These are phyloP conservation scores for Citrus reticulata DNA, from an alignment of 345 rosid genomes.

Conservation along the genomic window DNA sequence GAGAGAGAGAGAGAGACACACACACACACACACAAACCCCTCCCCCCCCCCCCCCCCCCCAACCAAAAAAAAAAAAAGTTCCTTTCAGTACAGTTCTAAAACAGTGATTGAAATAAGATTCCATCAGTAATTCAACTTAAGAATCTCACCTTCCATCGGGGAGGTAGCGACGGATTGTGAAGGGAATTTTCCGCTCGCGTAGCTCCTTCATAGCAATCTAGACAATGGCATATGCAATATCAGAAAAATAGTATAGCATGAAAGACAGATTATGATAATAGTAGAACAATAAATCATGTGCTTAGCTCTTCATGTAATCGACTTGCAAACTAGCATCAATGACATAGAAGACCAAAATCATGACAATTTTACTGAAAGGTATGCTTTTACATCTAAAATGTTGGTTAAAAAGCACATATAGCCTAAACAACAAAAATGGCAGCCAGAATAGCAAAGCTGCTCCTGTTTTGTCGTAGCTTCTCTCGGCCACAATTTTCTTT, in stretches of 20 bases:
- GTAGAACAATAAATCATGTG: not conserved
- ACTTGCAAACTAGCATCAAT: not conserved
- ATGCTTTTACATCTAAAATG: not conserved
- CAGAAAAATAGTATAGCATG: not conserved
- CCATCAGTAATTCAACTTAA: too few relatives aligned
- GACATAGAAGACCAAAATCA: not conserved
- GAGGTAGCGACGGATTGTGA: constrained; percentile 74
- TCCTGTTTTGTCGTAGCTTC: not conserved
- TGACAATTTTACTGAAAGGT: not conserved
- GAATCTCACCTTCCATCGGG: constrained; percentile 81
- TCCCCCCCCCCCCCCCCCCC: too few relatives aligned
- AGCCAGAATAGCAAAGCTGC: not conserved
- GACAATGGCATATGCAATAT: not conserved
- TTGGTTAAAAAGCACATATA: not conserved
- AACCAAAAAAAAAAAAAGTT: too few relatives aligned
- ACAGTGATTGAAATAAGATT: too few relatives aligned
- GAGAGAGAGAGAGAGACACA: too few relatives aligned
- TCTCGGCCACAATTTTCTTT: not conserved
- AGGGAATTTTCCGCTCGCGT: constrained; percentile 77
- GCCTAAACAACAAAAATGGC: not conserved
- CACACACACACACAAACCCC: not conserved
- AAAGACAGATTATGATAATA: not conserved
- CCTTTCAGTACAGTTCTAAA: too few relatives aligned
- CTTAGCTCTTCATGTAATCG: not conserved
- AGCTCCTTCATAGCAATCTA: constrained; percentile 96